phyloP scores from a whole-genome alignment of 176 grass and related monocot genomes.

The Hsuehochloa calcarea region DNA sequence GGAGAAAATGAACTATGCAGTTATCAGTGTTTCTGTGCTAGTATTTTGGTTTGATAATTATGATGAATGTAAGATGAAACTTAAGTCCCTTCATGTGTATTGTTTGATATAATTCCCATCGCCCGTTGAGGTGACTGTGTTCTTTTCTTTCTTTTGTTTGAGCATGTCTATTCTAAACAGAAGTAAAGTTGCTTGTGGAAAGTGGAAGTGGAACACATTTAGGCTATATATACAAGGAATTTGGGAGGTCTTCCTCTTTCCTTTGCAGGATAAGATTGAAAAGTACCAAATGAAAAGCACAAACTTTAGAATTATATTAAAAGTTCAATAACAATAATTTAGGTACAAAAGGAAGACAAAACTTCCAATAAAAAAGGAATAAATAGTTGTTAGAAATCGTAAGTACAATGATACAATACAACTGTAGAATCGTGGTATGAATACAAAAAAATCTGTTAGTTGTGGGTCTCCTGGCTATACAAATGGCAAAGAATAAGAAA shows the following conservation, averaged over 20 bases:
- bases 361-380: slow-evolving; percentile 20
- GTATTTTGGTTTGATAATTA: neutral
- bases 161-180: neutral
- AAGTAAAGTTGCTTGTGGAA: neutral
- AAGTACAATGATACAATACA: slow-evolving; percentile 32
- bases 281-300: neutral
- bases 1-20: neutral
- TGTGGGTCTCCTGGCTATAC: slow-evolving; percentile 36
- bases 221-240: slow-evolving; percentile 3
- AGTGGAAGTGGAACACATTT: neutral
- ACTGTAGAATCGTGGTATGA: slow-evolving; percentile 18
- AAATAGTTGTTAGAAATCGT: slow-evolving; percentile 20
- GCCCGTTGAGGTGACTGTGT: neutral
- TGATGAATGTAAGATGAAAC: neutral
- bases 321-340: neutral
- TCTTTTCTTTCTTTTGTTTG: neutral
- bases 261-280: neutral
- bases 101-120: neutral
- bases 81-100: neutral
- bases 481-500: slow-evolving; percentile 45
- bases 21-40: neutral
- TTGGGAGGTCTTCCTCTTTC: neutral
- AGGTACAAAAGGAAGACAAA: slow-evolving; percentile 28
- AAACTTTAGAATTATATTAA: slow-evolving; percentile 28
- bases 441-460: slow-evolving; percentile 20